Percentiles rank a stretch among this genome's conserved stretches.
These are phyloP conservation scores for Mycena citricolor DNA, from an alignment of 1,284 basidiomycete species.

Conservation along the genomic window DNA sequence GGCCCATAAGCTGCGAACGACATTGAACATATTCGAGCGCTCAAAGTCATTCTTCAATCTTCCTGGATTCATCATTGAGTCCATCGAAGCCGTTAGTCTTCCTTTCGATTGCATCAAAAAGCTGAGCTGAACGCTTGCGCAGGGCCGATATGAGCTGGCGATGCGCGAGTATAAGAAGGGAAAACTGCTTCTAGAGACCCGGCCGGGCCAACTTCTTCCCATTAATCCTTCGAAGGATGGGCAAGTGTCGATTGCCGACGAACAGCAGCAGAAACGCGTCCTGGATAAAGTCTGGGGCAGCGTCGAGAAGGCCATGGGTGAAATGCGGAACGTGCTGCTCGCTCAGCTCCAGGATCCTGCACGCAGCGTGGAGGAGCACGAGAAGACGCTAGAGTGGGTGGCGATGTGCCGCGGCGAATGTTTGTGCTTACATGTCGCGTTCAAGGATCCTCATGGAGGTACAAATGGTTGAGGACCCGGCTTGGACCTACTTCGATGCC, in stretches of 20 bases:
- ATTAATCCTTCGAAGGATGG: slow-evolving; percentile 57
- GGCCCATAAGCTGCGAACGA: slow-evolving; percentile 89
- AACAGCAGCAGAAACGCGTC: slow-evolving; percentile 86
- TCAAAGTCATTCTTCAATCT: slow-evolving; percentile 99
- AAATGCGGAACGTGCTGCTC: slow-evolving; percentile 83
- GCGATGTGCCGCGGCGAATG: slow-evolving; percentile 6
- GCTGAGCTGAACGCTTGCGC: slow-evolving; percentile 7
- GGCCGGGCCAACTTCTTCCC: slow-evolving; percentile 81
- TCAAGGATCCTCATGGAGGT: slow-evolving; percentile 82
- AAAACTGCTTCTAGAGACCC: slow-evolving; percentile 84
- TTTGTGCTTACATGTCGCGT: slow-evolving; percentile 9
- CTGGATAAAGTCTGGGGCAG: slow-evolving; percentile 96
- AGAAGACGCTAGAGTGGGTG: slow-evolving; percentile 92
- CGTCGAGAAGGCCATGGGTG: slow-evolving; percentile 93
- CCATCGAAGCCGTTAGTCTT: slow-evolving; percentile 76
- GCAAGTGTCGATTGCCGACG: slow-evolving; percentile 48
- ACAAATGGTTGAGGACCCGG: slow-evolving; percentile 80
- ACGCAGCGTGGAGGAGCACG: slow-evolving; percentile 88
- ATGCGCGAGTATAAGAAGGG: slow-evolving; percentile 98
- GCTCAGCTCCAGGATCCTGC: slow-evolving; percentile 77
- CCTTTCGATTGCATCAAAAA: slow-evolving; percentile 2
- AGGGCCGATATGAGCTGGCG: slow-evolving; percentile 93
- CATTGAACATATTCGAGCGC: slow-evolving; percentile 93
- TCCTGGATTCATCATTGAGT: slow-evolving; percentile 89
- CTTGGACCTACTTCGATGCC: slow-evolving; percentile 93